phyloP scores from a whole-genome alignment of 2,329 filamentous ascomycete genomes.

The Penicillium expansum region DNA sequence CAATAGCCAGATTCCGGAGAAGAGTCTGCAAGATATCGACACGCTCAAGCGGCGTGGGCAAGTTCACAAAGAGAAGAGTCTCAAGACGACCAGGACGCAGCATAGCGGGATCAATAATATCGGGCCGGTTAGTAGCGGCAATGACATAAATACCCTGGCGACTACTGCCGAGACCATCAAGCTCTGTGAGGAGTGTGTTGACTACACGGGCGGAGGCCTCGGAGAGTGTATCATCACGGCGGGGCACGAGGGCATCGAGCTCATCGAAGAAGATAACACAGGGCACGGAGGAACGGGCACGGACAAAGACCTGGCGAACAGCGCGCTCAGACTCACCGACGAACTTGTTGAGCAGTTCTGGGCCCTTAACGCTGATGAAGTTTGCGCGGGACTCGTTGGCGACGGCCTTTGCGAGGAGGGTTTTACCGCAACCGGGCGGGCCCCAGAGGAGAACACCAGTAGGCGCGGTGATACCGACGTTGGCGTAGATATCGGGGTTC shows the following conservation, averaged over 20 bases:
- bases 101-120: constrained; percentile 96
- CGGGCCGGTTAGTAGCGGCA: constrained; percentile 89
- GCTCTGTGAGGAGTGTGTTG: constrained; percentile 89
- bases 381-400: constrained; percentile 94
- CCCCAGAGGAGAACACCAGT: constrained; percentile 94
- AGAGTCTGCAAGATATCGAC: constrained; percentile 79
- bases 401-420: constrained; percentile 90
- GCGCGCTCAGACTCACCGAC: constrained; percentile 94
- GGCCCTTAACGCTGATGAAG: constrained; percentile 97
- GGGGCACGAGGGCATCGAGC: constrained; percentile 85
- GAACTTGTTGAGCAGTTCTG: constrained; percentile 95
- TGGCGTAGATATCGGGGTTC: constrained; percentile 71
- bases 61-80: constrained; percentile 81
- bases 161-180: constrained; percentile 74
- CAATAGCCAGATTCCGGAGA: constrained; percentile 50
- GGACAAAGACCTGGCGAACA: constrained; percentile 85
- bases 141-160: constrained; percentile 89
- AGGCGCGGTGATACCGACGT: constrained; percentile 74
- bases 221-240: constrained; percentile 71
- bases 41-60: constrained; percentile 74
- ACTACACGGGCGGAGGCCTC: constrained; percentile 88
- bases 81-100: constrained; percentile 86
- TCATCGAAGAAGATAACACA: constrained; percentile 99
- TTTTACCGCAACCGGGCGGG: constrained; percentile 95
- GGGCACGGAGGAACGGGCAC: constrained; percentile 79